phyloP scores from a whole-genome alignment of 2,329 filamentous ascomycete genomes.

The Colletotrichum musae region DNA sequence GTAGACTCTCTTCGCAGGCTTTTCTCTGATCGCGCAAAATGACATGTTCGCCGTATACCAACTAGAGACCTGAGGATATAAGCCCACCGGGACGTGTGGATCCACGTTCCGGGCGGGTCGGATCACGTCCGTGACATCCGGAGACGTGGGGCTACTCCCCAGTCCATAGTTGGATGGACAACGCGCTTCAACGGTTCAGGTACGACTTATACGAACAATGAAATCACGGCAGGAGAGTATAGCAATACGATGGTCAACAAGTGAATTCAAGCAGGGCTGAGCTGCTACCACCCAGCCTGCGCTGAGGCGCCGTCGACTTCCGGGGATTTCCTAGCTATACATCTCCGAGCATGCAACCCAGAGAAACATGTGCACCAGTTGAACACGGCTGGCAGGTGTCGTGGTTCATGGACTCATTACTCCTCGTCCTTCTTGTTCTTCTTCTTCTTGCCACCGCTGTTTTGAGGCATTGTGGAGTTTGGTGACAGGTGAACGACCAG shows the following conservation, averaged over 20 bases:
- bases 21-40: too few relatives aligned
- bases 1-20: too few relatives aligned
- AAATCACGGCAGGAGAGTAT: neutral
- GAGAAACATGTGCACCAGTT: slow-evolving; percentile 36
- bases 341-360: slow-evolving; percentile 33
- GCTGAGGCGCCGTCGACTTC: slow-evolving; percentile 9
- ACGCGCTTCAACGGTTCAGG: too few relatives aligned
- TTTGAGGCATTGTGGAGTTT: slow-evolving; percentile 66
- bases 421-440: slow-evolving; percentile 64
- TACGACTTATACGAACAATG: neutral
- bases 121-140: too few relatives aligned
- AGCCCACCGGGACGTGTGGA: too few relatives aligned
- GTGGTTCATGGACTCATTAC: slow-evolving; percentile 42
- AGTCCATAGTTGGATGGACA: too few relatives aligned
- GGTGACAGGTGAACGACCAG: slow-evolving; percentile 83
- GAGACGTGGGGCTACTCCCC: too few relatives aligned
- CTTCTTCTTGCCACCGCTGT: slow-evolving; percentile 73
- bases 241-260: neutral
- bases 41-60: too few relatives aligned
- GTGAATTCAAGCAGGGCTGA: slow-evolving; percentile 24
- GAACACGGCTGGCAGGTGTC: slow-evolving; percentile 50
- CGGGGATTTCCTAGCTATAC: slow-evolving; percentile 15
- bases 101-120: too few relatives aligned
- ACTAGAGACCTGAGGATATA: too few relatives aligned
- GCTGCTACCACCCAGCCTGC: slow-evolving; percentile 26